These are phyloP conservation scores for Corymbia maculata DNA, from an alignment of 345 rosid species.

Conservation along the genomic window DNA sequence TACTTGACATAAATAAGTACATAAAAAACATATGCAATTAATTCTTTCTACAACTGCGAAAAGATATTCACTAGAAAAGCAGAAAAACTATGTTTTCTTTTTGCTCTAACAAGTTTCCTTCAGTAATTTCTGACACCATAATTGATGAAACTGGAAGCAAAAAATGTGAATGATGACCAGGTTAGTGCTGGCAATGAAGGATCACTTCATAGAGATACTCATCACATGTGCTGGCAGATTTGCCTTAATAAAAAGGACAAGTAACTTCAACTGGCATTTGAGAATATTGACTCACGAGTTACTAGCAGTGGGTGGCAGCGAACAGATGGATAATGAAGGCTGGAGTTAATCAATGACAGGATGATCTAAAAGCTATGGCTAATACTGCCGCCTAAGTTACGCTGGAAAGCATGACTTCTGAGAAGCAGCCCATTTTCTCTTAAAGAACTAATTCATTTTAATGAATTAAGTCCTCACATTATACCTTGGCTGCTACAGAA, in stretches of 20 bases:
- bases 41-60: neutral
- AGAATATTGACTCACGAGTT: neutral
- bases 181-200: neutral
- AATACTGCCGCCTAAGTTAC: neutral
- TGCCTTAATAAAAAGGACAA: neutral
- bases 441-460: neutral
- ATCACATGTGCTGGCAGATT: neutral
- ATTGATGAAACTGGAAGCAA: neutral
- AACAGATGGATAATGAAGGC: neutral
- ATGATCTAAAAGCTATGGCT: neutral
- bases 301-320: neutral
- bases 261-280: neutral
- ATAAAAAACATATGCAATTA: neutral
- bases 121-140: neutral
- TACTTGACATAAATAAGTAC: neutral
- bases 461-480: neutral
- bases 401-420: neutral
- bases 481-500: neutral
- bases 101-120: neutral
- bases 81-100: neutral
- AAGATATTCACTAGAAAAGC: neutral
- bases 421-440: neutral
- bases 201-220: neutral
- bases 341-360: neutral
- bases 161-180: neutral